Evolutionary conservation across 2,329 filamentous ascomycete species (phyloP).

Genomic region (Fusarium verticillioides): DNA sequence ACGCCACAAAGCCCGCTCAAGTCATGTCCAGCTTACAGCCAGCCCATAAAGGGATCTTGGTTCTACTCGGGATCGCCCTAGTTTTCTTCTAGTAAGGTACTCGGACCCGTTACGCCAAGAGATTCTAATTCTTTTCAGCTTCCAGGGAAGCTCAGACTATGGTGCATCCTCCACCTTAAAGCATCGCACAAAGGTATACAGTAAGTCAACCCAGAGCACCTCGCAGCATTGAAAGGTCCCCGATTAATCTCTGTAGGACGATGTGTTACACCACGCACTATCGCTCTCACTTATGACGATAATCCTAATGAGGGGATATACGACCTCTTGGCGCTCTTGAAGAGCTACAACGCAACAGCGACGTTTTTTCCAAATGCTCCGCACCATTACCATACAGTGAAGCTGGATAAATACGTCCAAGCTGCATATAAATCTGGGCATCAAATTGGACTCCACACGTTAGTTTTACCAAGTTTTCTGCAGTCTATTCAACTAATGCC

Average conservation of each 20-base stretch:
- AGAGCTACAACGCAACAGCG: background rate
- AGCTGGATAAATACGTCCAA: background rate
- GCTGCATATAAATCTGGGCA: background rate
- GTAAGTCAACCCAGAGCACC: background rate
- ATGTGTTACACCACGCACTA: background rate
- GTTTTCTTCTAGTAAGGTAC: background rate
- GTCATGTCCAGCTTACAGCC: background rate
- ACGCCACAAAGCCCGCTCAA: background rate
- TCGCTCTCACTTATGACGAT: background rate
- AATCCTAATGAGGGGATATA: background rate
- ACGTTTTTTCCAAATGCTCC: background rate
- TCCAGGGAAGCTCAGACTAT: background rate
- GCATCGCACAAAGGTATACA: background rate
- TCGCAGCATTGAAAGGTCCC: too few species aligned
- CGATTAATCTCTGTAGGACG: fast-evolving
- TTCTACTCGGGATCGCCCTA: background rate
- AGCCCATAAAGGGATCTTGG: background rate
- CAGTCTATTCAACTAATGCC: background rate
- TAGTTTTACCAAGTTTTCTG: fast-evolving
- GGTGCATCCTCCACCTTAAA: background rate
- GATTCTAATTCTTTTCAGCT: fast-evolving
- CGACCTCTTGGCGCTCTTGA: background rate
- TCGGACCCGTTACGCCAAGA: fast-evolving
- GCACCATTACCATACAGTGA: background rate
- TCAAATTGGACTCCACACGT: background rate